Evolutionary conservation across 108 stramenopile species (phyloP).

Genomic region (Skeletonema potamos): DNA sequence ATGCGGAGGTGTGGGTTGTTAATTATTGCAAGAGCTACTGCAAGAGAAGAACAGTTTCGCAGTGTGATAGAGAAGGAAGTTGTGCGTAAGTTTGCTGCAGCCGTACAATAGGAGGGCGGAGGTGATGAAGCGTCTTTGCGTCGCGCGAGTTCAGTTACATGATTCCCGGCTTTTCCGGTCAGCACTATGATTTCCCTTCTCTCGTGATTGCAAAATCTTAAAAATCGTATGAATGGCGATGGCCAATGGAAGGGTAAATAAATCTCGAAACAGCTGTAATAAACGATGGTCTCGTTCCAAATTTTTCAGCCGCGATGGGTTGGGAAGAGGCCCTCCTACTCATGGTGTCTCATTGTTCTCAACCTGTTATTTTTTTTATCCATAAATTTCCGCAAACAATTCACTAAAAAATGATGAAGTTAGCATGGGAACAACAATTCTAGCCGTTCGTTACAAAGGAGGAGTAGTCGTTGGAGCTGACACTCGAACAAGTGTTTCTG

Average conservation of each 20-base stretch:
- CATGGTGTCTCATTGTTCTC: not conserved
- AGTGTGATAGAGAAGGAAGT: not conserved
- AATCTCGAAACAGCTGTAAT: too few relatives aligned
- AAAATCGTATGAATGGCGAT: too few relatives aligned
- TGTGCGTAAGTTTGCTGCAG: not conserved
- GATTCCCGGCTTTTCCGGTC: too few relatives aligned
- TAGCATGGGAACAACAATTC: constrained; percentile 77
- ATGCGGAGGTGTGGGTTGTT: not conserved
- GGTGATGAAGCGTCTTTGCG: too few relatives aligned
- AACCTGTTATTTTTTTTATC: not conserved
- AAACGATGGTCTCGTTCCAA: too few relatives aligned
- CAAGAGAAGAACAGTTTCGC: not conserved
- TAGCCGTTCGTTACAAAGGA: constrained; percentile 66
- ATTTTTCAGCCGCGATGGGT: not conserved
- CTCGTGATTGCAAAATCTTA: too few relatives aligned
- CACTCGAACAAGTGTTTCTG: constrained; percentile 60
- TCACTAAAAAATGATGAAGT: constrained; percentile 38
- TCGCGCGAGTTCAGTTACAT: too few relatives aligned
- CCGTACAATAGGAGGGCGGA: too few relatives aligned
- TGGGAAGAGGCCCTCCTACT: not conserved
- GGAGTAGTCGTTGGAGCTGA: constrained; percentile 42
- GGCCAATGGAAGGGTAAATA: too few relatives aligned
- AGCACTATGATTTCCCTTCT: too few relatives aligned
- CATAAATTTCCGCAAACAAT: not conserved
- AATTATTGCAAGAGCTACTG: not conserved